Evolutionary conservation across 169 alveolate genomes (phyloP).

Genomic region (Plasmodium sp.): DNA sequence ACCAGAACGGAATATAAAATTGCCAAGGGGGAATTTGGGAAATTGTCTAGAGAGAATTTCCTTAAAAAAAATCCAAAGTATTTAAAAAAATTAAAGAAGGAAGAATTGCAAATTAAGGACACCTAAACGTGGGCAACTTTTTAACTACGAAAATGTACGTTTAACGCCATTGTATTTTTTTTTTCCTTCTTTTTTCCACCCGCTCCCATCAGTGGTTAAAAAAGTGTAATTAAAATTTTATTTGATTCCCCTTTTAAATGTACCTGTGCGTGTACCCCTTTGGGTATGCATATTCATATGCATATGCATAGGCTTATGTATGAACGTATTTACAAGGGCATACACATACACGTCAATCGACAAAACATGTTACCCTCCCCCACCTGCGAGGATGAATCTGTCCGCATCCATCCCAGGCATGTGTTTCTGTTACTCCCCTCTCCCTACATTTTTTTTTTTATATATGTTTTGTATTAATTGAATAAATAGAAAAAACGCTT

Average conservation of each 20-base stretch:
- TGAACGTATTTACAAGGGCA: neutral
- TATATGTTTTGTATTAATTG: conserved; percentile 7
- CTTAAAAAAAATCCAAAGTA: conserved; percentile 70
- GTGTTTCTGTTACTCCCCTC: neutral
- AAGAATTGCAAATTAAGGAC: conserved; percentile 59
- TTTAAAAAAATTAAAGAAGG: conserved; percentile 48
- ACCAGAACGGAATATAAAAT: conserved; percentile 72
- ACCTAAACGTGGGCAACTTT: neutral
- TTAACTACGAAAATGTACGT: neutral
- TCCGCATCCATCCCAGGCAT: neutral
- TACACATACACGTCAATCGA: neutral
- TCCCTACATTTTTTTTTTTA: neutral
- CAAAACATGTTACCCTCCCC: neutral
- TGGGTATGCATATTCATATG: neutral
- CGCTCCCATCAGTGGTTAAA: neutral
- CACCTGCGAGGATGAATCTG: neutral
- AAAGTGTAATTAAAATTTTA: conserved; percentile 8
- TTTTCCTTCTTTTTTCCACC: neutral
- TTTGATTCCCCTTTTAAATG: conserved; percentile 38
- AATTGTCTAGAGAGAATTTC: conserved; percentile 38
- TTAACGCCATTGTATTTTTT: neutral
- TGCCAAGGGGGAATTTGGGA: conserved; percentile 72
- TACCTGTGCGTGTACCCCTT: neutral
- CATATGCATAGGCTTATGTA: neutral
- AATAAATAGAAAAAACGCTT: conserved; percentile 1